Base-by-base conservation (phyloP, 176 grass and related monocot genomes). In the Puccinellia tenuiflora region DNA sequence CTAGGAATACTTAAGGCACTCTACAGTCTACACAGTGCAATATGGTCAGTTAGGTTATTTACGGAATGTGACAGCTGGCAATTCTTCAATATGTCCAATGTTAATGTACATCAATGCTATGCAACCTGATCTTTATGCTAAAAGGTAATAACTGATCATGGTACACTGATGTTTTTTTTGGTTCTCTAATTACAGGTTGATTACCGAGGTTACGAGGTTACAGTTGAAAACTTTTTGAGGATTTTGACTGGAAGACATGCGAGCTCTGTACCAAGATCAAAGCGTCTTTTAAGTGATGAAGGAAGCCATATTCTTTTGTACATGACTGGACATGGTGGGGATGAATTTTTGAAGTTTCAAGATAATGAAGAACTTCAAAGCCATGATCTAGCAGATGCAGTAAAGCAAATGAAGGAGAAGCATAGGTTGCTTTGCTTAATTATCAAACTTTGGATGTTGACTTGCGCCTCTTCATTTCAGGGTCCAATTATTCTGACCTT, bases 331-430 rank as follows among this genome's bases (percentile, higher is more conserved):
- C 97, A 99, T 87, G 97, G 97, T 18, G 93, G 97, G 12, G 91
- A 99, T 85, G 93, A 99, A 81, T 99, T 96, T 94, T 77, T 99
- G 77, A 99, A 99, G 76, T 99, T 96, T 86, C 97, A 99, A 87
- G 97, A 99, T 88, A 90, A 87, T 81, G 97, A 96, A 89, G 97
- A 99, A 67, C 94, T 96, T 87, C 91, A 96, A 52, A 92, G 97
- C 81, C 93, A 99, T 82, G 97, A 99, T 90, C 89, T 99, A 89
- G 97, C 93, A 59, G 97, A 96, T 89, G 97, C 84, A 71, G 97
- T 99, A 67, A 99, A 91, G 81, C 97, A 99, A 77, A 96, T 99
- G 97, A 99, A 96, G 74, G 96, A 99, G 91, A 98, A 96, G 67
- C 85, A 88, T 83, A 87, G 93, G 96, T 95, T 35, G 29, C 60